Conservation (phyloP, 768 basidiomycete species). For the Naganishia kalamii region DNA sequence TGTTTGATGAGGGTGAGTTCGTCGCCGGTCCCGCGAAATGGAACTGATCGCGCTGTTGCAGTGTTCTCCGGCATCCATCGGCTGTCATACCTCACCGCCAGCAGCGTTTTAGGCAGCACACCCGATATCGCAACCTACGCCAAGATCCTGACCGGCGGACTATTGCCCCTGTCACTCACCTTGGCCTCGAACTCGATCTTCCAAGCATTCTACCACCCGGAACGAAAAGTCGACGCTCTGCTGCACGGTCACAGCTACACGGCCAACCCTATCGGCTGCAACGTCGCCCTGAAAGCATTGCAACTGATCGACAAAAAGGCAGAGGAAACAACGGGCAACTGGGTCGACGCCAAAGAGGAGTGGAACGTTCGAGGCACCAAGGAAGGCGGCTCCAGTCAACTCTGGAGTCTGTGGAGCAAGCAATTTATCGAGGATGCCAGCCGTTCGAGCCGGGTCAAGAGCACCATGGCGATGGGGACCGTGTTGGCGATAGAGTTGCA, state of each 20-base stretch:
- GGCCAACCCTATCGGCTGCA: slow-evolving; percentile 86
- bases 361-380: slow-evolving; percentile 52
- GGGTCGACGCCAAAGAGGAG: slow-evolving; percentile 56
- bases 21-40: not conserved
- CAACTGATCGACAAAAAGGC: slow-evolving; percentile 57
- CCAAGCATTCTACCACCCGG: slow-evolving; percentile 62
- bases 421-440: slow-evolving; percentile 64
- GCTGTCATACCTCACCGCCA: slow-evolving; percentile 63
- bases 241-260: slow-evolving; percentile 95
- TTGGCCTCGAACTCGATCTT: slow-evolving; percentile 76
- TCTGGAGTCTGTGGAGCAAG: slow-evolving; percentile 88
- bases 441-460: slow-evolving; percentile 54
- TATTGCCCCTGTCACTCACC: slow-evolving; percentile 78
- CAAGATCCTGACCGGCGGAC: slow-evolving; percentile 87
- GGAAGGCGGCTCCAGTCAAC: slow-evolving; percentile 19
- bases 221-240: slow-evolving; percentile 73
- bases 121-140: slow-evolving; percentile 91
- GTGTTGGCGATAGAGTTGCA: slow-evolving; percentile 71
- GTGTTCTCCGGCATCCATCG: slow-evolving; percentile 92
- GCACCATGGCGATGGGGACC: slow-evolving; percentile 80
- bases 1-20: slow-evolving; percentile 69
- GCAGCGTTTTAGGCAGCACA: slow-evolving; percentile 56
- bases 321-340: slow-evolving; percentile 45
- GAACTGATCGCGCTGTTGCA: too few relatives aligned
- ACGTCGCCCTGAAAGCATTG: slow-evolving; percentile 77